Evolutionary conservation across 176 grass and related monocot species (phyloP), one percentile per base, ranked within the genome.

Genomic region (Carex parvula): DNA sequence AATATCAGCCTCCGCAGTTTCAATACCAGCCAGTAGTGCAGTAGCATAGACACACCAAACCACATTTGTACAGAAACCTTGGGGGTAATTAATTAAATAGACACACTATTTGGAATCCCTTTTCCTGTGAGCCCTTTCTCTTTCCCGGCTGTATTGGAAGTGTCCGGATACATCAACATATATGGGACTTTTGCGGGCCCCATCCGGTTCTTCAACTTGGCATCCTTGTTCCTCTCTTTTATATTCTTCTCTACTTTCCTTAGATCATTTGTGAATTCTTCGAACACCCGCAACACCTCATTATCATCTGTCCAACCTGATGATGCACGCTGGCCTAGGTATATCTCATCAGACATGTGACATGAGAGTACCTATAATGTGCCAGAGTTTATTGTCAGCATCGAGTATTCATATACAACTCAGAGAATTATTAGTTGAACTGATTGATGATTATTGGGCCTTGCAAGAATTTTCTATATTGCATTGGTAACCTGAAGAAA

Each of bases 41-140:
- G 67, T 70, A 70, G 5, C n/a, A 73, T 22, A 26, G 14, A 13
- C 20, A 53, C 46, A 53, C 20, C 21, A 29, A 74, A 75, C 71
- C 71, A 75, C 2, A 18, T 8, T 77, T 22, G 72, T 30, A 29
- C 46, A 5, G 48, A 55, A 55, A 77, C 22, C 6, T 76, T 6
- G 48, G 5, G 21, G 7, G 22, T 39, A 8, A 41, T 69, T 69
- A 14, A 74, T 24, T 22, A 13, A 50, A 1, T 6, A 71, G 93
- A 95, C 68, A 99, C 96, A 81, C 96, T 99, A 60, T 99, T 95
- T 14, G 96, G 96, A 84, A 99, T 99, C 8, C 96, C 96, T 87
- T 87, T 95, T 2, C 96, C 96, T 9, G 96, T 99, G 37, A 99
- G 64, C 2, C 96, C 93, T 64, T 92, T 93, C 35, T 93, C 88